Percentiles rank a stretch among this genome's conserved stretches.
Conservation (phyloP, 371 early-diverging fungal genomes). For the Coemansia sp. region DNA sequence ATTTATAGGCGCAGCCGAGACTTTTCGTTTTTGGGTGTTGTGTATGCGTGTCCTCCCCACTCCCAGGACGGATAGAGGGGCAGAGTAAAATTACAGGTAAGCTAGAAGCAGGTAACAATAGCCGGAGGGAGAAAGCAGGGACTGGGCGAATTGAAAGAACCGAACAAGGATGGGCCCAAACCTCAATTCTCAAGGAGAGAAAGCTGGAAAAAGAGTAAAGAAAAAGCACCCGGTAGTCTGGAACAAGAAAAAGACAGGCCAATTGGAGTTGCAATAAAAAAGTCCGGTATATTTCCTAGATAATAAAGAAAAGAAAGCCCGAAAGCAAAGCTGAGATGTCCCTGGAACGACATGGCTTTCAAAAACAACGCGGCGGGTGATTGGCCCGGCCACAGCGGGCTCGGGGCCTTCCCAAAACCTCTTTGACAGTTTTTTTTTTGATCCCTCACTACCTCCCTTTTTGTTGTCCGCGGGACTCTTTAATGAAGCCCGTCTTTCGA, state of each 20-base stretch:
- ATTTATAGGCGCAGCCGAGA: conserved; percentile 5
- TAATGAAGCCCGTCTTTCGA: too few species aligned
- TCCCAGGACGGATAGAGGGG: background rate
- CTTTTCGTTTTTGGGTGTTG: background rate
- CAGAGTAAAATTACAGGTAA: background rate
- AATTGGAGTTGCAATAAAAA: background rate
- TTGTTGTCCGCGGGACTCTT: too few species aligned
- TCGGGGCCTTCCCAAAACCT: too few species aligned
- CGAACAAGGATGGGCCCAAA: too few species aligned
- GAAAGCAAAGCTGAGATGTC: background rate
- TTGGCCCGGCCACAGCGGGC: too few species aligned
- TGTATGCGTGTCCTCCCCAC: too few species aligned
- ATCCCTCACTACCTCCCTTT: too few species aligned
- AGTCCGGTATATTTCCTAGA: background rate
- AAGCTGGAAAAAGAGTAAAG: background rate
- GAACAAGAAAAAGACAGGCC: conserved; percentile 3
- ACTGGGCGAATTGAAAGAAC: too few species aligned
- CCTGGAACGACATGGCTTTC: too few species aligned
- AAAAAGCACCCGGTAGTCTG: background rate
- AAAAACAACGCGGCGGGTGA: too few species aligned
- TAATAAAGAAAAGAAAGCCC: background rate
- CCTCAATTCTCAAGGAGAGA: background rate
- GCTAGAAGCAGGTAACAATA: conserved; percentile 7
- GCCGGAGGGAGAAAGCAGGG: background rate
- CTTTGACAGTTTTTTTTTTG: too few species aligned